Evolutionary conservation across 352 stramenopile species (phyloP).

Genomic region (Elongisporangium undulatum): DNA sequence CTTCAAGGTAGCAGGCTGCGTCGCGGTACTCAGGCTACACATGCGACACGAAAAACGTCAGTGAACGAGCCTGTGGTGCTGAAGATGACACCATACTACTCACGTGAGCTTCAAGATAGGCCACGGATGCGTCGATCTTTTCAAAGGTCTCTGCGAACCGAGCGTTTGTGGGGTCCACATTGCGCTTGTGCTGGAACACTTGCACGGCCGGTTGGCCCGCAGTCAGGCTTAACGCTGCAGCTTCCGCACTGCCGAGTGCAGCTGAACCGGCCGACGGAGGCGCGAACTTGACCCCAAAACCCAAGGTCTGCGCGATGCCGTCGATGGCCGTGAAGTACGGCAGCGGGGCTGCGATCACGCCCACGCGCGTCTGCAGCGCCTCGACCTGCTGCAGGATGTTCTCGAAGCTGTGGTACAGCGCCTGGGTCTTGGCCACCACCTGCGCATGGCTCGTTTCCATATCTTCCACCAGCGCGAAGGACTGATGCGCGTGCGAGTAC

Average conservation of each 20-base stretch:
- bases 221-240: constrained; percentile 2
- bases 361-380: constrained; percentile 50
- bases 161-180: constrained; percentile 62
- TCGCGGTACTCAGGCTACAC: constrained; percentile 66
- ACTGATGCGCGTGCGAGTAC: constrained; percentile 49
- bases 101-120: constrained; percentile 69
- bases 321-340: constrained; percentile 74
- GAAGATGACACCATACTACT: constrained; percentile 7
- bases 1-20: constrained; percentile 64
- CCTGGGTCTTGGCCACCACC: constrained; percentile 67
- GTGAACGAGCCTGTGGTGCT: background rate
- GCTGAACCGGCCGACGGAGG: constrained; percentile 15
- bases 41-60: constrained; percentile 7
- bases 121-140: constrained; percentile 62
- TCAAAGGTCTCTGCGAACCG: constrained; percentile 58
- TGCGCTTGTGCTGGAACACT: constrained; percentile 72
- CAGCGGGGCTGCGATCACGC: constrained; percentile 58
- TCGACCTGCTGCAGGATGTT: constrained; percentile 59
- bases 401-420: constrained; percentile 77
- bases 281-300: constrained; percentile 70
- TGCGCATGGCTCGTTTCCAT: constrained; percentile 82
- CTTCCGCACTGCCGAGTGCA: background rate
- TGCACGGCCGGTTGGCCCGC: constrained; percentile 43
- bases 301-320: constrained; percentile 40
- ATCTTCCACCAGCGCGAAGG: constrained; percentile 62